Evolutionary conservation across 768 basidiomycete genomes (phyloP), one percentile per base, ranked within the genome.

Genomic region (Boletus speciosus): DNA sequence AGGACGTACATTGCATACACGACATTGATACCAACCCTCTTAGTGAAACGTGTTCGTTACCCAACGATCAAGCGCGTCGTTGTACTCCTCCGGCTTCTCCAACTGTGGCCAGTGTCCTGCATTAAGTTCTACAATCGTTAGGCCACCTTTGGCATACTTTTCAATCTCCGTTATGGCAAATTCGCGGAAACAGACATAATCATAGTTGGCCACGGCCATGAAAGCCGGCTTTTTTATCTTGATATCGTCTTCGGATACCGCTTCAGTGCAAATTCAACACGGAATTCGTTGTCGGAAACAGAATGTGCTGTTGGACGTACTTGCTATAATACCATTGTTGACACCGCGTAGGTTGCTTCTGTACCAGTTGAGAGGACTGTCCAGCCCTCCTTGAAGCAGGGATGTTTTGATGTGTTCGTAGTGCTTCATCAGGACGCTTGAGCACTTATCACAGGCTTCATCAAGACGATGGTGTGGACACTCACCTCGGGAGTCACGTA

Each of bases 361-460:
- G 64, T 76, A 78, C 73, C 74, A 78, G 53, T 67, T 69, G 52
- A 74, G 62, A 23, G 75, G 66, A 10, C 65, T 70, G 23, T 46
- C 49, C 45, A 78, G 47, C 6, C 76, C 72, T 6, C 70, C 66
- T 23, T 64, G 51, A 21, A 58, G 55, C 9, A 77, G 58, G 5
- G 63, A 67, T 8, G 61, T 45, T 29, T 61, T 60, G 51, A 66
- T 66, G 27, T 61, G 63, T 36, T 71, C 60, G 44, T 63, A 62
- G 47, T 65, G 63, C 72, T 74, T 54, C 29, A 57, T 31, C 29
- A 40, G 23, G 10, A 21, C 2, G 7, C n/a, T 23, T 64, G 4
- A 59, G 59, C 25, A 37, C 32, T 32, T 6, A 11, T 51, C 37
- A 36, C 23, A 25, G 14, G 19, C 29, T 6, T 21, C 31, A 25